A percentile compares a stretch with the other conserved stretches of the same genome.
Evolutionary conservation across 441 rosid species (phyloP).

Genomic region (Gossypium trilobum): DNA sequence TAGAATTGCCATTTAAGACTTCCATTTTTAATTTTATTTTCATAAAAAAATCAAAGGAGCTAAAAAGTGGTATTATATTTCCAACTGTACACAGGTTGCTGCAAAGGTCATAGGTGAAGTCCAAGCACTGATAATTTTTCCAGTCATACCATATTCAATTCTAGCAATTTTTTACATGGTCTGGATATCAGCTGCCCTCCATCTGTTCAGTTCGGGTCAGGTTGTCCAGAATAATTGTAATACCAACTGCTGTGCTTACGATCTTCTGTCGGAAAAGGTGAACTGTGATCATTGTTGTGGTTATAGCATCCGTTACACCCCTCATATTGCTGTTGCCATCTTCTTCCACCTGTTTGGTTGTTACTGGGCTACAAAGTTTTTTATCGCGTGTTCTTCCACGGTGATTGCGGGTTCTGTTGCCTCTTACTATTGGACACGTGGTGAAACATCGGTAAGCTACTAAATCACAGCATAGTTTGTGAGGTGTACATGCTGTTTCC

Average conservation of each 20-base stretch:
- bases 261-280: conserved; percentile 60
- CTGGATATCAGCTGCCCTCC: conserved; percentile 84
- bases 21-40: background rate
- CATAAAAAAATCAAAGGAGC: background rate
- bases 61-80: conserved; percentile 10
- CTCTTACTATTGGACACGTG: conserved; percentile 89
- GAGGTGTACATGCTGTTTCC: background rate
- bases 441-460: conserved; percentile 67
- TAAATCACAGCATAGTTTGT: background rate
- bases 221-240: conserved; percentile 70
- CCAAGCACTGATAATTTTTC: conserved; percentile 84
- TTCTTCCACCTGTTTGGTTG: conserved; percentile 88
- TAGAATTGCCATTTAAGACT: background rate
- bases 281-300: conserved; percentile 93
- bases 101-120: conserved; percentile 96
- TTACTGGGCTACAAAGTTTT: conserved; percentile 93
- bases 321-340: conserved; percentile 78
- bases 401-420: conserved; percentile 94
- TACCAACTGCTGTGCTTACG: conserved; percentile 81
- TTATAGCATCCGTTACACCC: conserved; percentile 73
- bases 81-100: conserved; percentile 64
- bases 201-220: conserved; percentile 86
- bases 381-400: conserved; percentile 71
- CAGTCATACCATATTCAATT: conserved; percentile 61
- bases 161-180: conserved; percentile 89